These are phyloP conservation scores for Xylaria sp. DNA, from an alignment of 2,329 filamentous ascomycete genomes.

Conservation along the genomic window DNA sequence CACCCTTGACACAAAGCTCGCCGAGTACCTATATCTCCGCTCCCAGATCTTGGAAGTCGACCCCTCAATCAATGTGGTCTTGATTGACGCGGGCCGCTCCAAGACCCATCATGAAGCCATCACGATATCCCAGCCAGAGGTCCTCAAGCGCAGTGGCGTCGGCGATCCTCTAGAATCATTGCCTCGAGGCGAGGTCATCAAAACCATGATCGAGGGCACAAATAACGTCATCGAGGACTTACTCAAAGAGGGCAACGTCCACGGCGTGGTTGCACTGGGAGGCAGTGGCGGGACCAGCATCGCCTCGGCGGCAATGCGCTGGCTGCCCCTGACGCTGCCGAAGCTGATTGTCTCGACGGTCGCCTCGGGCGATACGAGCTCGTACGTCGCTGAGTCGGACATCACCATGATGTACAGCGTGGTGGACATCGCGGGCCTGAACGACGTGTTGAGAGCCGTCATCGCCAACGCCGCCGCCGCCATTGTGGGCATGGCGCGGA, in stretches of 20 bases:
- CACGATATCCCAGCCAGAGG: constrained; percentile 41
- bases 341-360: constrained; percentile 78
- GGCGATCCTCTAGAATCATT: constrained; percentile 55
- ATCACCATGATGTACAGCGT: constrained; percentile 78
- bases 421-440: constrained; percentile 75
- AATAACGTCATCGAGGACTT: constrained; percentile 56
- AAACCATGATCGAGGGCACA: constrained; percentile 63
- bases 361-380: constrained; percentile 72
- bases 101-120: constrained; percentile 58
- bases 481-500: constrained; percentile 67
- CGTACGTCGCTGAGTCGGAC: constrained; percentile 74
- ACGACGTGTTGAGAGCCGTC: constrained; percentile 67
- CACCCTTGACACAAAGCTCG: constrained; percentile 72
- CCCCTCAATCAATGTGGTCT: constrained; percentile 57
- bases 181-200: constrained; percentile 64
- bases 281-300: constrained; percentile 73
- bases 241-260: constrained; percentile 54
- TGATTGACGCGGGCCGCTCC: constrained; percentile 67
- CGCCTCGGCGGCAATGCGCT: constrained; percentile 69
- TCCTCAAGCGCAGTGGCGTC: constrained; percentile 51
- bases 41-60: constrained; percentile 44
- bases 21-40: constrained; percentile 66
- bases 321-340: constrained; percentile 72
- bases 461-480: constrained; percentile 72
- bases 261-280: constrained; percentile 69